Conservation (phyloP, 169 alveolate genomes). For the Miamiensis avidus region DNA sequence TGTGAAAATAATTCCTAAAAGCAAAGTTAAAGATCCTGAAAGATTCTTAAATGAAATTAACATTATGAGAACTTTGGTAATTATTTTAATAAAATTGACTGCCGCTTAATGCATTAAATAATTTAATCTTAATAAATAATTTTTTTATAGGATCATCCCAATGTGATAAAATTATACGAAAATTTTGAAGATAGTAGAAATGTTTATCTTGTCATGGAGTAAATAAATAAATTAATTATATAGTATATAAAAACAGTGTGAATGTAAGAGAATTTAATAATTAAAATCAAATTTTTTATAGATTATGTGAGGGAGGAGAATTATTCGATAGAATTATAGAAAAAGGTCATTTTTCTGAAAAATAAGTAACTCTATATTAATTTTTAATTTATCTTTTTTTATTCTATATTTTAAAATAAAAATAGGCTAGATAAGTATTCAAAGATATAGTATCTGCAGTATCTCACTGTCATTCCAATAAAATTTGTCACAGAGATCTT, state of each 20-base stretch:
- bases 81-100: background rate
- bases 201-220: conserved; percentile 58
- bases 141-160: conserved; percentile 74
- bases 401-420: no score
- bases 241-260: no score
- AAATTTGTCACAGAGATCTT: conserved; percentile 64
- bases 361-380: conserved; percentile 43
- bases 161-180: conserved; percentile 74
- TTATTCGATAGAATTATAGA: conserved; percentile 71
- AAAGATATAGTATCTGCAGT: conserved; percentile 24
- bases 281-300: conserved; percentile 5
- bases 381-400: background rate
- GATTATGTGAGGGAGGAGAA: conserved; percentile 75
- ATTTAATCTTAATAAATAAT: background rate
- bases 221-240: no score
- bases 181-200: conserved; percentile 65
- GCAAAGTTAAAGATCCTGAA: conserved; percentile 53
- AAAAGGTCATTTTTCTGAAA: conserved; percentile 65
- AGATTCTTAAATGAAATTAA: conserved; percentile 64
- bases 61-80: conserved; percentile 53
- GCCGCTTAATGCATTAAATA: background rate
- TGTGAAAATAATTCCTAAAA: conserved; percentile 60
- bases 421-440: conserved; percentile 27
- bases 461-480: conserved; percentile 37
- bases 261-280: background rate